Base-by-base conservation (phyloP, 257 asterid species). In the Jacaranda mimosifolia region DNA sequence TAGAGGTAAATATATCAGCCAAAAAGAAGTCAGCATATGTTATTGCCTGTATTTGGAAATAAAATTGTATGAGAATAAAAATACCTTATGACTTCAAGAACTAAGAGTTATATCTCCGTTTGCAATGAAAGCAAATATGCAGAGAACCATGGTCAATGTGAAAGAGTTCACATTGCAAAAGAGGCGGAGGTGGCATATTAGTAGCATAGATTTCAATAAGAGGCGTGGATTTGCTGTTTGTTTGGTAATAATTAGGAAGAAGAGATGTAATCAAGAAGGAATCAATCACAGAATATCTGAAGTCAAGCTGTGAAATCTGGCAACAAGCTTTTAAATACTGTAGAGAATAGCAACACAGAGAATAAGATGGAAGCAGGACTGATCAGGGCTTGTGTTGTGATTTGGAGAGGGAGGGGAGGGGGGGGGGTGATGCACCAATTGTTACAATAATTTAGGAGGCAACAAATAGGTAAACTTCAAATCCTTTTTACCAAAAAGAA, bases 1-100 rank as follows among this genome's bases (percentile, higher is more conserved):
- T 96, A 21, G 99, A 93, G 72, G 99, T 96, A 52, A 93, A 85
- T 84, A 94, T 94, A 89, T 93, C 98, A 26, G 98, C 99, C 86
- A 96, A 73, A 83, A 94, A 96, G 90, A 96, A 96, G 82, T 96
- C 99, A 71, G 97, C 85, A 87, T 92, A 96, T 73, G 98, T 35
- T 63, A 96, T 92, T 60, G 98, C 99, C 99, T 96, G 97, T 64
- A 74, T 7, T 73, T 80, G 80, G 56, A 79, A 70, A 72, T 51
- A 76, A 67, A 82, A 60, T 63, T 51, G 48, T 46, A 75, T 79
- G 77, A 83, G 87, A 77, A 48, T 26, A 79, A 26, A 49, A n/a
- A 46, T 53, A 17, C 67, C 32, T 26, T 39, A 32, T 26, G 1
- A 58, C 53, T 3, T 64, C 60, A 68, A 71, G 63, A 38, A 60